phyloP scores from a whole-genome alignment of 352 stramenopile species.

The Aphanomyces euteiches region DNA sequence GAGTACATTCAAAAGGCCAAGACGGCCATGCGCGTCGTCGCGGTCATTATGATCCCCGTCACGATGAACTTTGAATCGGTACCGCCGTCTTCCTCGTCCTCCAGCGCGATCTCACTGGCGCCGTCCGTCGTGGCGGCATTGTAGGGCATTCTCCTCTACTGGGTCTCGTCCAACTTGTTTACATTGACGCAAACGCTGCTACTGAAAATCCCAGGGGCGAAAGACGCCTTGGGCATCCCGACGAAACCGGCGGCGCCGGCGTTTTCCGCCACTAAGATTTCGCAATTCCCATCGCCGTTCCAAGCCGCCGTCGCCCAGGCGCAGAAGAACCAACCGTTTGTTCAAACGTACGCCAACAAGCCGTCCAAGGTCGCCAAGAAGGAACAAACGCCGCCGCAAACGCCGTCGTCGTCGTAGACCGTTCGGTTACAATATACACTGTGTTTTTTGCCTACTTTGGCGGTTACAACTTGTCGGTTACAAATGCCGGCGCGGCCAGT shows the following conservation, averaged over 20 bases:
- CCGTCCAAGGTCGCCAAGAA: constrained; percentile 8
- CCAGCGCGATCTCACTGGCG: too few species aligned
- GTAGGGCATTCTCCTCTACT: constrained; percentile 84
- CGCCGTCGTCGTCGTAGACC: not conserved
- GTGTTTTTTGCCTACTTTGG: not conserved
- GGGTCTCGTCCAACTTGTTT: constrained; percentile 81
- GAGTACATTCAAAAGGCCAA: constrained; percentile 72
- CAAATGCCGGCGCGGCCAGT: not conserved
- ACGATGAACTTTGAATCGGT: constrained; percentile 83
- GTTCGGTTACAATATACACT: not conserved
- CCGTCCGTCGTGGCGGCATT: not conserved
- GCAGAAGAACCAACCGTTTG: constrained; percentile 23
- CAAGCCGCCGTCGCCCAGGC: constrained; percentile 50
- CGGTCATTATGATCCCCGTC: constrained; percentile 64
- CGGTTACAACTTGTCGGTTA: not conserved
- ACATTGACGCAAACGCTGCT: constrained; percentile 59
- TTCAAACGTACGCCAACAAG: constrained; percentile 24
- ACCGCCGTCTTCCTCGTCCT: constrained; percentile 21
- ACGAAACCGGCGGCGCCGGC: constrained; percentile 33
- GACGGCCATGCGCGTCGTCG: constrained; percentile 73
- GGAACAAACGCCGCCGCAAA: not conserved
- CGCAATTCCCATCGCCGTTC: constrained; percentile 51
- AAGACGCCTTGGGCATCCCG: constrained; percentile 54
- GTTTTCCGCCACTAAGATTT: constrained; percentile 23
- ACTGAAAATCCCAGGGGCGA: constrained; percentile 55